These are phyloP conservation scores for Camptophora hylomeconis DNA, from an alignment of 2,329 filamentous ascomycete genomes.

Conservation along the genomic window DNA sequence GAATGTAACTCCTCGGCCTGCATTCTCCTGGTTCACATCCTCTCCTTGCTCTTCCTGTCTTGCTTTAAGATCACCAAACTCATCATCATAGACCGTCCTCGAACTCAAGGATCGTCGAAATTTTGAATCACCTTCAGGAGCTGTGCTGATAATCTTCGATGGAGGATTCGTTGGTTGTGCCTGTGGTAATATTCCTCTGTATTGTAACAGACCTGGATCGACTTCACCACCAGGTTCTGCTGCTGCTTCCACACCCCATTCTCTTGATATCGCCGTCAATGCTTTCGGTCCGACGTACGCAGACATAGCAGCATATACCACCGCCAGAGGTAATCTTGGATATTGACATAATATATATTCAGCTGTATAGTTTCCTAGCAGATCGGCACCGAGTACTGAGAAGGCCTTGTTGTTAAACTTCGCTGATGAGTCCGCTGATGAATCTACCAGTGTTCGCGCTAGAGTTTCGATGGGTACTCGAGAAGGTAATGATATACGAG, in stretches of 20 bases:
- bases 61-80: conserved; percentile 58
- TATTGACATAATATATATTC: conserved; percentile 83
- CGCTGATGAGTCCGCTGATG: conserved; percentile 65
- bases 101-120: conserved; percentile 57
- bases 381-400: conserved; percentile 63
- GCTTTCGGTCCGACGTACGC: conserved; percentile 69
- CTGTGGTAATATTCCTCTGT: conserved; percentile 38
- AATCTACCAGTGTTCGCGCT: conserved; percentile 71
- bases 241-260: conserved; percentile 89
- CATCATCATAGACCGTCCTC: conserved; percentile 67
- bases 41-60: conserved; percentile 4
- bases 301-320: conserved; percentile 74
- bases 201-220: conserved; percentile 81
- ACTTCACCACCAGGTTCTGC: conserved; percentile 80
- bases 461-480: conserved; percentile 77
- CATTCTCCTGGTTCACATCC: conserved; percentile 4
- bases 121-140: conserved; percentile 5
- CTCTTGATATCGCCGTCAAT: conserved; percentile 57
- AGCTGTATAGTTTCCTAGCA: conserved; percentile 78
- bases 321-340: conserved; percentile 77
- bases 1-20: conserved; percentile 28
- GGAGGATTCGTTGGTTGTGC: conserved; percentile 29
- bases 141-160: conserved; percentile 8
- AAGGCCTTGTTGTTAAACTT: conserved; percentile 84
- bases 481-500: conserved; percentile 67